Evolutionary conservation across 2,329 filamentous ascomycete species (phyloP), one percentile per base, ranked within the genome.

Genomic region (Magnaporthiopsis rhizophila): DNA sequence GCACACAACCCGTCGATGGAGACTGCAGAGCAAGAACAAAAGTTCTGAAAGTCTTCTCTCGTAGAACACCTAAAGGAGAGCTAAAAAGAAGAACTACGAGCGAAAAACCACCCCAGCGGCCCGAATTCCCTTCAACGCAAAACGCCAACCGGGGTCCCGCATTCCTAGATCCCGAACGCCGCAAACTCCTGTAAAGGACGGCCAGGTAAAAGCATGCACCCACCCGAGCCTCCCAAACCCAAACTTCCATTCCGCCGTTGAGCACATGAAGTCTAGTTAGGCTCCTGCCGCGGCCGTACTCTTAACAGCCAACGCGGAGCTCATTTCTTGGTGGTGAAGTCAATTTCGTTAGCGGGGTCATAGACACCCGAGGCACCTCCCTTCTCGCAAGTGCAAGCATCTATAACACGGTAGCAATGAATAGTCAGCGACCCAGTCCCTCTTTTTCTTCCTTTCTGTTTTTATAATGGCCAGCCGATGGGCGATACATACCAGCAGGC

Each of bases 371-470:
- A 74, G 24, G 85, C 85, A 24, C 61, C 57, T 32, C 57, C 57
- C 75, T 91, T 93, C 76, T 92, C 89, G 74, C 92, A 97, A n/a
- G 89, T 95, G 79, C 91, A 95, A 30, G 83, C 86, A 73, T 80
- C 86, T 88, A 66, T 2, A 30, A 32, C 28, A 24, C 57, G 28
- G 64, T 32, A 32, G 60, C 3, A 13, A 32, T 24, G 18, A 13
- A 32, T 24, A 9, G 62, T 65, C 65, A 65, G 56, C 32, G 62
- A 21, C 21, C 21, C 45, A 13, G 5, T 38, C 18, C 34, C n/a
- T 60, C 58, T 15, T 8, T 30, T 30, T 30, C 6, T 30, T 30
- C 30, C 6, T 30, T 30, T 30, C 6, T 30, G 26, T 30, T 30
- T 26, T 13, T 38, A 9, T 58, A 26, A 62, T 13, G 12, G 24